Evolutionary conservation across 1,284 basidiomycete species (phyloP).

Genomic region (Abortiporus biennis): DNA sequence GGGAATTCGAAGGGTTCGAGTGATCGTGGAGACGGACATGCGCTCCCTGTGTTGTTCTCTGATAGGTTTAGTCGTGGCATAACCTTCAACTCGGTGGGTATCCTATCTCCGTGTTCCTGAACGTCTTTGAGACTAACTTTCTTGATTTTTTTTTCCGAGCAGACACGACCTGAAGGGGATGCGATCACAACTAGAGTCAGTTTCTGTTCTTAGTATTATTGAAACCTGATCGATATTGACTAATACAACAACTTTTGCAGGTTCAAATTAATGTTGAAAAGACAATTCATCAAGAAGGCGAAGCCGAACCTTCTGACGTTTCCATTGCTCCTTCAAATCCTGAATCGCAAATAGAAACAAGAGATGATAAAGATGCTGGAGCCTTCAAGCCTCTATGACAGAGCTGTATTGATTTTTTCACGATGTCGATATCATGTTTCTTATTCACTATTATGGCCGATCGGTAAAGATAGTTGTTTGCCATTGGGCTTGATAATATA

Average conservation of each 20-base stretch:
- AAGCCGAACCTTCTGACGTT: neutral
- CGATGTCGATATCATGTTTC: too few species aligned
- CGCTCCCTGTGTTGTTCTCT: conserved; percentile 5
- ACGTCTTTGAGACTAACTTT: neutral
- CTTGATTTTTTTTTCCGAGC: neutral
- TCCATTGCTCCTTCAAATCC: neutral
- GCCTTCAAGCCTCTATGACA: too few species aligned
- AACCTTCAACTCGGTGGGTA: neutral
- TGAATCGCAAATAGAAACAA: too few species aligned
- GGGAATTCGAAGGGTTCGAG: conserved; percentile 1
- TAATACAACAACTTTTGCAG: neutral
- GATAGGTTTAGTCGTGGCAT: neutral
- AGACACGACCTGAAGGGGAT: conserved; percentile 2
- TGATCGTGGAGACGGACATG: neutral
- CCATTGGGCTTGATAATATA: too few species aligned
- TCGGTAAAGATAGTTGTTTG: too few species aligned
- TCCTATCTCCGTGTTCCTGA: neutral
- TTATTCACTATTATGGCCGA: too few species aligned
- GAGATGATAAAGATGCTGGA: too few species aligned
- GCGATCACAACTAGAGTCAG: conserved; percentile 3
- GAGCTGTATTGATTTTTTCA: too few species aligned
- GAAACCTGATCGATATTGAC: neutral
- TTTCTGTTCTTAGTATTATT: neutral
- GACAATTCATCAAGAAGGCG: conserved; percentile 2
- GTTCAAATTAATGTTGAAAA: conserved; percentile 7